These are phyloP conservation scores for Laguncularia racemosa DNA, from an alignment of 345 rosid genomes.

Conservation along the genomic window DNA sequence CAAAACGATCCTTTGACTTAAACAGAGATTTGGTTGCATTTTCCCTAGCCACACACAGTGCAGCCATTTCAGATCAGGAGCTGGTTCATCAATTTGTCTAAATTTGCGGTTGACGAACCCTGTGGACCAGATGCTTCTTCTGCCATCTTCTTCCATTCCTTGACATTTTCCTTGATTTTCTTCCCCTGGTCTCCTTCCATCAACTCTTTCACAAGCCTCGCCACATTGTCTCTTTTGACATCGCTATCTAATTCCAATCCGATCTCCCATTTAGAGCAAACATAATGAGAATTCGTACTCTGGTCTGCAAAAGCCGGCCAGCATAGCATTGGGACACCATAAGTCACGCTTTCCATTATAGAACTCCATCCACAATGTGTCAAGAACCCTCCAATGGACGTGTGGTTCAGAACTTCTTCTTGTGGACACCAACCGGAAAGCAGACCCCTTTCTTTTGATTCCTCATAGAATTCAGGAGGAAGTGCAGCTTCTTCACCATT, in stretches of 20 bases:
- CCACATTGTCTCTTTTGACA: slow-evolving; percentile 9
- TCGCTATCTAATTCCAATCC: slow-evolving; percentile 1
- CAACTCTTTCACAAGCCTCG: slow-evolving; percentile 7
- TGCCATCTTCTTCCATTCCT: slow-evolving; percentile 4
- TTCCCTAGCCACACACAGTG: too few species aligned
- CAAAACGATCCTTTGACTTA: too few species aligned
- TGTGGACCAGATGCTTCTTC: slow-evolving; percentile 7
- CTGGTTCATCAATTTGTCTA: not conserved
- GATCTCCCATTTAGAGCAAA: slow-evolving; percentile 4
- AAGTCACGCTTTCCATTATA: slow-evolving; percentile 2
- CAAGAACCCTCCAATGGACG: slow-evolving; percentile 9
- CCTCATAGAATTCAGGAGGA: slow-evolving; percentile 1
- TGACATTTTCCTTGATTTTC: not conserved
- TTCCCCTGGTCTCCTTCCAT: slow-evolving; percentile 6
- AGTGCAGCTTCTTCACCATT: not conserved
- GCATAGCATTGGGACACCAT: slow-evolving; percentile 5
- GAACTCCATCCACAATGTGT: slow-evolving; percentile 11
- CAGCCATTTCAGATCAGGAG: not conserved
- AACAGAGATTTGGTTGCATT: too few species aligned
- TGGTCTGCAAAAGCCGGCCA: slow-evolving; percentile 10
- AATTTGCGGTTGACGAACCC: not conserved
- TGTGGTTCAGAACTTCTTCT: slow-evolving; percentile 4
- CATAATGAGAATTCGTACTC: not conserved
- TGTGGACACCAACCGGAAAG: slow-evolving; percentile 4
- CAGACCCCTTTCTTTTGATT: slow-evolving; percentile 5